These are phyloP conservation scores for Erodium moschatum DNA, from an alignment of 441 rosid species.

Conservation along the genomic window DNA sequence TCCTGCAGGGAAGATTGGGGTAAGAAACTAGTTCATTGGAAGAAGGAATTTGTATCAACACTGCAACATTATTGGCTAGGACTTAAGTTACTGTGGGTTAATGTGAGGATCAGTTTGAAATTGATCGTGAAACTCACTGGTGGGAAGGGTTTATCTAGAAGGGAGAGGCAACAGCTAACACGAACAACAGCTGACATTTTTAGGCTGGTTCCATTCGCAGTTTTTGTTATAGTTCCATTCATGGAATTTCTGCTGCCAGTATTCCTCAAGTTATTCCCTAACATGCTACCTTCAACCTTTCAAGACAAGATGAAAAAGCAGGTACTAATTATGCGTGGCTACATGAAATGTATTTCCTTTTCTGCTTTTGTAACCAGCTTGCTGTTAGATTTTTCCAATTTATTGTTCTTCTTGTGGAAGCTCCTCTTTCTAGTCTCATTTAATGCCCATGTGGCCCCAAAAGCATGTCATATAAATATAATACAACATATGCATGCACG, in stretches of 20 bases:
- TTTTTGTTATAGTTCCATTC: constrained; percentile 76
- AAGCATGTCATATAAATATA: neutral
- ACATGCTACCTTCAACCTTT: constrained; percentile 62
- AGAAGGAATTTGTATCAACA: constrained; percentile 42
- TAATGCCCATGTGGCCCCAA: neutral
- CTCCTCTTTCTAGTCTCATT: neutral
- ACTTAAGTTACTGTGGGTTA: constrained; percentile 47
- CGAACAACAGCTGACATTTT: constrained; percentile 86
- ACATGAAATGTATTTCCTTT: neutral
- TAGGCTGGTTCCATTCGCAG: constrained; percentile 88
- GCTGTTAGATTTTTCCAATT: neutral
- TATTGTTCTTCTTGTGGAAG: too few relatives aligned
- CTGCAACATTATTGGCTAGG: constrained; percentile 63
- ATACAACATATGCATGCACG: neutral
- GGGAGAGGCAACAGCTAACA: constrained; percentile 84
- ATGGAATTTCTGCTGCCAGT: constrained; percentile 85
- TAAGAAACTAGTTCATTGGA: constrained; percentile 46
- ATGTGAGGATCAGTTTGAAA: constrained; percentile 54
- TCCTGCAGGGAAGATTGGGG: constrained; percentile 52
- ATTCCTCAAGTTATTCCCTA: constrained; percentile 52
- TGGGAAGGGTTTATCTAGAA: constrained; percentile 75
- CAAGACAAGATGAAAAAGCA: constrained; percentile 65
- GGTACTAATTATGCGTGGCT: constrained; percentile 24
- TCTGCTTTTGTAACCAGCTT: neutral
- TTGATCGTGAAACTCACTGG: constrained; percentile 69